Evolutionary conservation across 1,139 yeast species (phyloP).

Genomic region (Geotrichum restrictum): DNA sequence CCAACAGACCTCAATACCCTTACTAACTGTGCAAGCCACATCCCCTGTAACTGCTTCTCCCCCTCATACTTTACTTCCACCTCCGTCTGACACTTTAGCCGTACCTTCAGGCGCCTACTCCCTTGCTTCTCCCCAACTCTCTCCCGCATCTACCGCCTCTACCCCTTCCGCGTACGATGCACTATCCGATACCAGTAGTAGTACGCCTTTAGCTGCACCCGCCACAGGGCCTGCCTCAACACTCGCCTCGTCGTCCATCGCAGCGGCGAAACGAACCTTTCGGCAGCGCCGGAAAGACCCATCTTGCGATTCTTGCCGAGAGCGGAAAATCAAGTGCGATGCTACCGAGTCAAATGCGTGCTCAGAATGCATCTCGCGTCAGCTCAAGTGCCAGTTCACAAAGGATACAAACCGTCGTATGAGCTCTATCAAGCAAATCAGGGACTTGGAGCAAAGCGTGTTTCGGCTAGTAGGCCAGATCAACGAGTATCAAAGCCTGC

Average conservation of each 20-base stretch:
- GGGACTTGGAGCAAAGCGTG: slow-evolving; percentile 26
- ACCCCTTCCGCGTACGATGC: slow-evolving; percentile 12
- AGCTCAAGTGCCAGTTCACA: slow-evolving; percentile 35
- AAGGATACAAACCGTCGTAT: slow-evolving; percentile 31
- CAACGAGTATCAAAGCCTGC: slow-evolving; percentile 22
- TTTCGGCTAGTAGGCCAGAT: slow-evolving; percentile 21
- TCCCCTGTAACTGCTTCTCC: not conserved
- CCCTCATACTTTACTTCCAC: not conserved
- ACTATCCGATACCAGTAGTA: slow-evolving; percentile 1
- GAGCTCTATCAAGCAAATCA: slow-evolving; percentile 29
- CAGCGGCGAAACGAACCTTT: slow-evolving; percentile 28
- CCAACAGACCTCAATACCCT: not conserved
- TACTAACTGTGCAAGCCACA: not conserved
- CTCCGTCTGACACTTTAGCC: slow-evolving; percentile 4
- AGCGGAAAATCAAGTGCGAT: slow-evolving; percentile 37
- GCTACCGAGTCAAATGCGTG: slow-evolving; percentile 34
- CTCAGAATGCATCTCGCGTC: slow-evolving; percentile 34
- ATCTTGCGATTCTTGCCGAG: slow-evolving; percentile 37
- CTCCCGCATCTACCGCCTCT: slow-evolving; percentile 11
- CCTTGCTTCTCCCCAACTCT: slow-evolving; percentile 8
- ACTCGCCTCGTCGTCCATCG: not conserved
- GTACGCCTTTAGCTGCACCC: not conserved
- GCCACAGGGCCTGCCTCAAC: not conserved
- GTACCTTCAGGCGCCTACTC: slow-evolving; percentile 6
- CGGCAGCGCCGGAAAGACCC: slow-evolving; percentile 36